phyloP scores from a whole-genome alignment of 2,329 filamentous ascomycete genomes.

The Leptoxyphium fumago region DNA sequence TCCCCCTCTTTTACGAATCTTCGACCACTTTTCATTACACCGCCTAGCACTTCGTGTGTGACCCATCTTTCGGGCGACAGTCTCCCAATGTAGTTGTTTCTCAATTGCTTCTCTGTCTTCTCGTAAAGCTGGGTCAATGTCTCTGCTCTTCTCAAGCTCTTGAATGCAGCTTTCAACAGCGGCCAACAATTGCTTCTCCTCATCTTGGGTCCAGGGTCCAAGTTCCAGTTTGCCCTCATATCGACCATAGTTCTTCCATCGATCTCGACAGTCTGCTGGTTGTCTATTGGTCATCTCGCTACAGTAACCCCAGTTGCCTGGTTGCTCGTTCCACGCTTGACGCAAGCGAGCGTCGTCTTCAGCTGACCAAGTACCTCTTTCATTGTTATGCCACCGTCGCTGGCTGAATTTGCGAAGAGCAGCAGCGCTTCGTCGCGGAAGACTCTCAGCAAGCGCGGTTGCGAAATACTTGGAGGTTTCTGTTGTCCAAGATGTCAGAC shows the following conservation, averaged over 20 bases:
- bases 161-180: slow-evolving; percentile 39
- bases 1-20: slow-evolving; percentile 17
- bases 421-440: slow-evolving; percentile 20
- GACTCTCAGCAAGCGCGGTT: slow-evolving; percentile 10
- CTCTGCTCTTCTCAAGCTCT: slow-evolving; percentile 17
- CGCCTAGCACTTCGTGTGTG: slow-evolving; percentile 50
- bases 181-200: slow-evolving; percentile 40
- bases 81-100: slow-evolving; percentile 48
- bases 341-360: slow-evolving; percentile 44
- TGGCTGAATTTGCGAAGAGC: slow-evolving; percentile 34
- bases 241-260: slow-evolving; percentile 53
- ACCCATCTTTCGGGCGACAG: slow-evolving; percentile 48
- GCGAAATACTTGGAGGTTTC: slow-evolving; percentile 18
- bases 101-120: slow-evolving; percentile 30
- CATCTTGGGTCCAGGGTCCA: slow-evolving; percentile 45
- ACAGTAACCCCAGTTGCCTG: slow-evolving; percentile 48
- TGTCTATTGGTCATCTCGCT: slow-evolving; percentile 48
- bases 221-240: slow-evolving; percentile 39
- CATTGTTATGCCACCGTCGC: slow-evolving; percentile 49
- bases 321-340: slow-evolving; percentile 31
- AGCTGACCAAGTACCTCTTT: slow-evolving; percentile 43
- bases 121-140: slow-evolving; percentile 3
- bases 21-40: slow-evolving; percentile 52
- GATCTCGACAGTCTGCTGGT: slow-evolving; percentile 51
- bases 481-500: slow-evolving; percentile 15